Percentiles rank a stretch among this genome's conserved stretches.
Conservation (phyloP, 208 protist genomes). For the Crithidia fasciculata region DNA sequence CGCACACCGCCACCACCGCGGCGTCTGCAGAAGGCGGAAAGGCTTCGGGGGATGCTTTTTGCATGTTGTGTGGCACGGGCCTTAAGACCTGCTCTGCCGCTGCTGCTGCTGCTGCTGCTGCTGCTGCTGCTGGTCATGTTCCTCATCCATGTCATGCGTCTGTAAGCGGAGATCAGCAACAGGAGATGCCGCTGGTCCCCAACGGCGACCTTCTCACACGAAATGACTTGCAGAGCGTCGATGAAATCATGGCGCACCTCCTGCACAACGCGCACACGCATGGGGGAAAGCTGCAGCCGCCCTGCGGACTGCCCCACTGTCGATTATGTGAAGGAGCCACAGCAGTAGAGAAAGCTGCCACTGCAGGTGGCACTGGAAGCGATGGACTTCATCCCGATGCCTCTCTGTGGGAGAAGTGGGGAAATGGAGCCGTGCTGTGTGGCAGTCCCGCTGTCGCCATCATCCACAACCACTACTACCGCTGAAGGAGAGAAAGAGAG, state of each 20-base stretch:
- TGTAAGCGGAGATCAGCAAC: too few species aligned
- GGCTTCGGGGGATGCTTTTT: constrained; percentile 10
- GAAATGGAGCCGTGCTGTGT: constrained; percentile 20
- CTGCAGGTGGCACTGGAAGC: not conserved
- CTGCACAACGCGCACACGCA: constrained; percentile 12
- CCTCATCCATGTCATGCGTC: too few species aligned
- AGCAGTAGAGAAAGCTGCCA: not conserved
- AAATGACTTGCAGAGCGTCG: constrained; percentile 38
- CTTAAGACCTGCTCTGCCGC: not conserved
- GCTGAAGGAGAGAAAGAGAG: not conserved
- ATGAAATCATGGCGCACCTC: constrained; percentile 36
- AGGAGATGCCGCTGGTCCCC: not conserved
- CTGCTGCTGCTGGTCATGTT: not conserved
- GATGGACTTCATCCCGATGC: not conserved
- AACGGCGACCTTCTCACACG: not conserved
- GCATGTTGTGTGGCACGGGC: constrained; percentile 30
- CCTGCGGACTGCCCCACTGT: constrained; percentile 50
- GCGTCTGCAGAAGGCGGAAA: too few species aligned
- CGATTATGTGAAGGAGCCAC: constrained; percentile 22
- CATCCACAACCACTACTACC: constrained; percentile 62
- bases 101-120: too few species aligned
- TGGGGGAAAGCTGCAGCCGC: constrained; percentile 15
- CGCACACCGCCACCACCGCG: too few species aligned
- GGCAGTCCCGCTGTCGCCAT: constrained; percentile 54
- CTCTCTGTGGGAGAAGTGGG: constrained; percentile 10